Evolutionary conservation across 768 basidiomycete species (phyloP).

Genomic region (Sarcodon sp.): DNA sequence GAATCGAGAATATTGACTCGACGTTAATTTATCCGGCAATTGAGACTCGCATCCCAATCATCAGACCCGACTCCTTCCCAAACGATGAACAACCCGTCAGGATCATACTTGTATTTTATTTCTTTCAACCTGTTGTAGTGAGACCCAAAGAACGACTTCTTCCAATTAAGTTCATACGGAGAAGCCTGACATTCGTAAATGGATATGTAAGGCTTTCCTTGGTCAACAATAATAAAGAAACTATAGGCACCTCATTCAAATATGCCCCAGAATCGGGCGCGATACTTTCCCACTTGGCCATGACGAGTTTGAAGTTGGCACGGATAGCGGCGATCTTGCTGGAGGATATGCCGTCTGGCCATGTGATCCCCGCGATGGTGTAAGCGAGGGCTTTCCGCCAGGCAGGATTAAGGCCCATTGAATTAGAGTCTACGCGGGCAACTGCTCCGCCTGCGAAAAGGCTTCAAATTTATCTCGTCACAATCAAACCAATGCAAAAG

Average conservation of each 20-base stretch:
- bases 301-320: slow-evolving; percentile 8
- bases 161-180: slow-evolving; percentile 25
- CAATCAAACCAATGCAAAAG: background rate
- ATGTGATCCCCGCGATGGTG: slow-evolving; percentile 8
- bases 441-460: slow-evolving; percentile 33
- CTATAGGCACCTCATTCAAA: slow-evolving; percentile 29
- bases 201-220: background rate
- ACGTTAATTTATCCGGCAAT: slow-evolving; percentile 7
- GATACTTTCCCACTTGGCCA: slow-evolving; percentile 17
- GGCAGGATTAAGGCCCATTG: slow-evolving; percentile 31
- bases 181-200: slow-evolving; percentile 17
- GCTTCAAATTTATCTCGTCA: slow-evolving; percentile 12
- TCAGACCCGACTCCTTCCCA: slow-evolving; percentile 34
- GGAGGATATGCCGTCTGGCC: slow-evolving; percentile 11
- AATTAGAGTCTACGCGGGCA: slow-evolving; percentile 19
- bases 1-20: no score
- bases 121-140: slow-evolving; percentile 25
- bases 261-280: slow-evolving; percentile 25
- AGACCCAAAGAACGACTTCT: slow-evolving; percentile 31
- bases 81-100: slow-evolving; percentile 31
- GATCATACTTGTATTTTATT: slow-evolving; percentile 34
- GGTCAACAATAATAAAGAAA: background rate
- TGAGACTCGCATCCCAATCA: slow-evolving; percentile 26
- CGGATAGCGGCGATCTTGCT: slow-evolving; percentile 8
- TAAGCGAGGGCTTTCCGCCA: slow-evolving; percentile 31